Conservation (phyloP, 345 rosid genomes). For the Eucalyptus lansdowneana region DNA sequence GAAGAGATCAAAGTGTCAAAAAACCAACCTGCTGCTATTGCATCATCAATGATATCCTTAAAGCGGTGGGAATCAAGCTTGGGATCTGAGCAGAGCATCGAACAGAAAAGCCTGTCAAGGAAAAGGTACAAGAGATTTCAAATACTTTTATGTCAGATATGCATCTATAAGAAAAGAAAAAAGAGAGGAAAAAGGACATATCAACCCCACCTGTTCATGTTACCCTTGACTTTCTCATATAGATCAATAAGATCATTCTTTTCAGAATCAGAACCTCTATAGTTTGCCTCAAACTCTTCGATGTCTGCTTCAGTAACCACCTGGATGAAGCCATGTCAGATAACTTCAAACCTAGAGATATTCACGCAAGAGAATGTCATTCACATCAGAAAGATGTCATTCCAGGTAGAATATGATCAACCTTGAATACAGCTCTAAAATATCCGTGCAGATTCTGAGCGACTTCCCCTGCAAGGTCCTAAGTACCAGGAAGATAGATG, state of each 20-base stretch:
- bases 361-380: background rate
- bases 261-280: constrained; percentile 92
- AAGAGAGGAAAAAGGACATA: background rate
- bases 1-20: background rate
- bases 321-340: background rate
- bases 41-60: constrained; percentile 63
- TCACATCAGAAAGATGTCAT: background rate
- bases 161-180: background rate
- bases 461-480: constrained; percentile 80
- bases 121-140: background rate
- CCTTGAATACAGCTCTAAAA: constrained; percentile 64
- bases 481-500: background rate
- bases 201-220: constrained; percentile 56
- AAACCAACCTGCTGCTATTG: constrained; percentile 52
- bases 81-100: constrained; percentile 85
- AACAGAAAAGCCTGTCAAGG: constrained; percentile 65
- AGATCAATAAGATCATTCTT: constrained; percentile 77
- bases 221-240: constrained; percentile 51
- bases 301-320: constrained; percentile 73
- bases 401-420: background rate
- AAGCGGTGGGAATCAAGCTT: constrained; percentile 89
- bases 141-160: background rate
- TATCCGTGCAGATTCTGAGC: constrained; percentile 63
- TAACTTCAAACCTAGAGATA: background rate
- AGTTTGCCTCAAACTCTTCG: constrained; percentile 74